Evolutionary conservation across 2,329 filamentous ascomycete genomes (phyloP), one percentile per base, ranked within the genome.

Genomic region (Fusarium transvaalense): DNA sequence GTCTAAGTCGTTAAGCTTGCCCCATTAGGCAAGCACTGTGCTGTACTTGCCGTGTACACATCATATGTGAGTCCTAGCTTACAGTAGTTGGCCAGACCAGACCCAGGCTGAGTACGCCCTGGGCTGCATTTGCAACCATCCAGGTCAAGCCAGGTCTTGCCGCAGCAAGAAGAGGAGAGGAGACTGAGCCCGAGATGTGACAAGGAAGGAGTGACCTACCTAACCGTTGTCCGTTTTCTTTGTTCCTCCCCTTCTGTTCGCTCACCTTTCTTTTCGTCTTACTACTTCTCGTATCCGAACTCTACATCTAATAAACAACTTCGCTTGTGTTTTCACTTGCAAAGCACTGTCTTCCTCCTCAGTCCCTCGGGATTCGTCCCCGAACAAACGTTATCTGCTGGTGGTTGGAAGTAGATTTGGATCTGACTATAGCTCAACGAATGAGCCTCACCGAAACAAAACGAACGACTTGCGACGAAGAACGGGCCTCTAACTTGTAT

Each of bases 141-240:
- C 60, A 66, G 43, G 37, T 32, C 61, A 47, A 64, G 58, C 58
- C 55, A 62, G 66, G 56, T 47, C 57, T 69, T 70, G 54, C 66
- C 62, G 57, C 53, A 67, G 66, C 63, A 66, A 45, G 12, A 52
- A 52, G 45, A 54, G 46, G 34, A 52, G 45, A 54, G 46, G 34
- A 51, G 54, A 54, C 46, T 32, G 64, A 52, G 42, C n/a, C n/a
- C n/a, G 52, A 61, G 63, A 66, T 64, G 56, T 68, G 62, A 66
- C 66, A 45, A 32, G 31, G 41, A 60, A 53, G 52, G 38, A 34
- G 34, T 39, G 31, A 23, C 34, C 43, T 34, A 23, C 34, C 43
- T 34, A 39, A 27, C 47, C 13, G 51, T 56, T 56, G 45, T 60
- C 31, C 10, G 32, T 58, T 70, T 54, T 68, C 66, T 70, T 68